Conservation (phyloP, 306 rosid species). For the Sindora glabra region DNA sequence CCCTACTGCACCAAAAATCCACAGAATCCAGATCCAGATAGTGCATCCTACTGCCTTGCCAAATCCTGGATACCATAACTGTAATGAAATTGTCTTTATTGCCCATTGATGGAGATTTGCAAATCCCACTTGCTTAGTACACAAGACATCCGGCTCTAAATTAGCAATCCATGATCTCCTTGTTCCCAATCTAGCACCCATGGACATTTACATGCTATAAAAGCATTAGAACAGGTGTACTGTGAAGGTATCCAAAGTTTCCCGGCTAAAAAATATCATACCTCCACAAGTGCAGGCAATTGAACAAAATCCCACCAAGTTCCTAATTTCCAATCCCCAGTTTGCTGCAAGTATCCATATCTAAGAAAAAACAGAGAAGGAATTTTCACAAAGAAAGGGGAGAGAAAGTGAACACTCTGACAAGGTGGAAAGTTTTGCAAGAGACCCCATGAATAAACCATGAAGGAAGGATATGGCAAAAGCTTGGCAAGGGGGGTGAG, state of each 20-base stretch:
- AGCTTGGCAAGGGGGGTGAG: too few species aligned
- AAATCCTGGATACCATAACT: conserved; percentile 73
- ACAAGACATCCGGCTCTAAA: conserved; percentile 85
- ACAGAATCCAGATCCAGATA: conserved; percentile 73
- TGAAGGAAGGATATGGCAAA: too few species aligned
- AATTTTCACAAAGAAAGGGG: conserved; percentile 54
- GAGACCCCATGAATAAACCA: too few species aligned
- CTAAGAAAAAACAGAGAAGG: conserved; percentile 69
- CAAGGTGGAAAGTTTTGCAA: conserved; percentile 35
- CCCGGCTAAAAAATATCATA: conserved; percentile 95
- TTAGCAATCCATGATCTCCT: conserved; percentile 94
- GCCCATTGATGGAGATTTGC: conserved; percentile 71
- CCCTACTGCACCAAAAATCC: conserved; percentile 87
- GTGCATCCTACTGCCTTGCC: conserved; percentile 81
- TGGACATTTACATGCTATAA: conserved; percentile 94
- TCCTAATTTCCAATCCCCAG: conserved; percentile 98
- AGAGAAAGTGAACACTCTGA: conserved; percentile 32
- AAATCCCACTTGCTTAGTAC: conserved; percentile 77
- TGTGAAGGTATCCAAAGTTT: conserved; percentile 75
- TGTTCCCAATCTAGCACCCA: conserved; percentile 99
- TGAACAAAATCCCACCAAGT: conserved; percentile 97
- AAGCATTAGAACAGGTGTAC: conserved; percentile 89
- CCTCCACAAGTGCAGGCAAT: conserved; percentile 97
- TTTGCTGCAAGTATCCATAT: conserved; percentile 92
- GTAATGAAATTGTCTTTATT: conserved; percentile 61